These are phyloP conservation scores for Ganoderma lucidum DNA, from an alignment of 1,284 basidiomycete genomes.

Conservation along the genomic window DNA sequence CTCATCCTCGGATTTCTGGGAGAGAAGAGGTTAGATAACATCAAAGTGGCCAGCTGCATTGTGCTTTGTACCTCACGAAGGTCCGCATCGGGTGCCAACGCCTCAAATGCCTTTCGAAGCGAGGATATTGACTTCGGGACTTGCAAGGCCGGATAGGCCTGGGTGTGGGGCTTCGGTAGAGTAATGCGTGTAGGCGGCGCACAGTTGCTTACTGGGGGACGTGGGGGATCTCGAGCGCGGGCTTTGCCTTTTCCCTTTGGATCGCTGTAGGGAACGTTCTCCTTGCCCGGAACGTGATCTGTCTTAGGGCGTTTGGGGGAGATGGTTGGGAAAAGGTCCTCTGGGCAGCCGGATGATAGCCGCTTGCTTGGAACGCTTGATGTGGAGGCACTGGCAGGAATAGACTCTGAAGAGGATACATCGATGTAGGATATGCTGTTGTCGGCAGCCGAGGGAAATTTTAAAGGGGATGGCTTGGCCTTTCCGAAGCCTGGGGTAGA, in stretches of 20 bases:
- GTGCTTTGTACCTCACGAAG: conserved; percentile 22
- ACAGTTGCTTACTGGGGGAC: not conserved
- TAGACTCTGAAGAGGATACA: conserved; percentile 37
- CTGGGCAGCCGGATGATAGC: conserved; percentile 33
- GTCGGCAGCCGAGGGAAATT: conserved; percentile 19
- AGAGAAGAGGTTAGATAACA: not conserved
- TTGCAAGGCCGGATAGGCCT: not conserved
- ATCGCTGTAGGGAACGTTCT: conserved; percentile 33
- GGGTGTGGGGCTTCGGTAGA: not conserved
- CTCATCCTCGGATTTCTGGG: conserved; percentile 32
- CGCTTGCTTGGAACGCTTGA: conserved; percentile 39
- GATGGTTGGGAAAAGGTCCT: conserved; percentile 21
- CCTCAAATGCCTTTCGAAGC: conserved; percentile 12
- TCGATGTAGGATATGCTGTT: conserved; percentile 26
- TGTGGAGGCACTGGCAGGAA: conserved; percentile 27
- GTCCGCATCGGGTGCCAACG: conserved; percentile 17
- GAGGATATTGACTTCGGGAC: not conserved
- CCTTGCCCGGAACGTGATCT: conserved; percentile 36
- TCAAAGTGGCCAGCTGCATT: too few species aligned
- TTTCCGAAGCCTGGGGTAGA: conserved; percentile 43
- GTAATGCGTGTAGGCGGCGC: not conserved
- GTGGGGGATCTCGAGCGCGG: conserved; percentile 13
- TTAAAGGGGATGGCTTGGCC: conserved; percentile 31
- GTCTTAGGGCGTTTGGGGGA: conserved; percentile 38
- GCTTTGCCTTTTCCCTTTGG: conserved; percentile 37